phyloP scores from a whole-genome alignment of 441 rosid species.

The Croton setiger region DNA sequence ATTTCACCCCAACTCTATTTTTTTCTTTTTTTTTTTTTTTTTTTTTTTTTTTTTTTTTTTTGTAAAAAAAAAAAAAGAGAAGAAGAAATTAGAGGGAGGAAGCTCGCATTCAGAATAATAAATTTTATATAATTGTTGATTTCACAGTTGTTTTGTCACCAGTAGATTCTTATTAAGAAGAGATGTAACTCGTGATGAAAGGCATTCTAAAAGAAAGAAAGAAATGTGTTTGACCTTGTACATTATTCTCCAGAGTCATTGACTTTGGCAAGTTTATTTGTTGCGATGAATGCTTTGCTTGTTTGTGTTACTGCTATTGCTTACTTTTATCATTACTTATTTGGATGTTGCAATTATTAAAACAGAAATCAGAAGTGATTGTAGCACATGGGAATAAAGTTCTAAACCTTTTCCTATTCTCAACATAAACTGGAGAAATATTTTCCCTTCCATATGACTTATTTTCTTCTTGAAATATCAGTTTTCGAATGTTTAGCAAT shows the following conservation, averaged over 20 bases:
- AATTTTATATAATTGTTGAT: too few relatives aligned
- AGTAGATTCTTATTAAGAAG: not conserved
- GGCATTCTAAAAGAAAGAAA: not conserved
- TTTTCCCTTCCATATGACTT: constrained; percentile 4
- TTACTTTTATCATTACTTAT: not conserved
- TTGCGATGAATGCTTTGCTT: not conserved
- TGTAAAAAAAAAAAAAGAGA: too few relatives aligned
- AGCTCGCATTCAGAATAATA: too few relatives aligned
- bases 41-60: too few relatives aligned
- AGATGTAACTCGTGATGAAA: not conserved
- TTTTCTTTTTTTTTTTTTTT: too few relatives aligned
- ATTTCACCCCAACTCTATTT: too few relatives aligned
- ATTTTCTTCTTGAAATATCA: constrained; percentile 26
- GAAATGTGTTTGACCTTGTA: not conserved
- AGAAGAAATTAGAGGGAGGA: too few relatives aligned
- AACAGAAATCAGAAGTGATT: not conserved
- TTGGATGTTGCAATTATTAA: not conserved
- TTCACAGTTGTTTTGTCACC: not conserved
- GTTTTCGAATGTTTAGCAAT: constrained; percentile 95
- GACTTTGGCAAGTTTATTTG: not conserved
- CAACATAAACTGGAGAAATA: too few relatives aligned
- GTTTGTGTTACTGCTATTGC: not conserved
- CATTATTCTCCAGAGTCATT: not conserved
- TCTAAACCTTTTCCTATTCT: too few relatives aligned
- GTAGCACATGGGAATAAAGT: too few relatives aligned